Base-by-base conservation (phyloP, 2,329 filamentous ascomycete species). In the Penicillium sp. region DNA sequence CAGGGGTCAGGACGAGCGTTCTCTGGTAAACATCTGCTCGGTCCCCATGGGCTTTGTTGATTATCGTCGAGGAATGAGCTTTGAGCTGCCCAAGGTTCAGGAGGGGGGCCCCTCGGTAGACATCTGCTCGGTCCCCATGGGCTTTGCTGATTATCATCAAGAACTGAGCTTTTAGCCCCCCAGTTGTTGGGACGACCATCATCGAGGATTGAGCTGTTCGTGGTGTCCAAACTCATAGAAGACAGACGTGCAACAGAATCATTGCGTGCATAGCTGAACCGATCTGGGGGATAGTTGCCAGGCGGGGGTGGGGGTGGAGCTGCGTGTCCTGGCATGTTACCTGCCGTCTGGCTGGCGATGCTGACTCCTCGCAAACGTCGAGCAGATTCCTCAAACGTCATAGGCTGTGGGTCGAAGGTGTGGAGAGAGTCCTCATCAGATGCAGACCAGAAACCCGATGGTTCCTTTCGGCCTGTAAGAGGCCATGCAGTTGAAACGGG, bases 181-280 rank as follows among this genome's bases (percentile, higher is more conserved):
- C 24, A 27, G 8, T 66, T 67, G 22, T 61, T 61, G 36, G 64
- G 63, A 47, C 59, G 56, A 39, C 65, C 64, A 29, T 72, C 72
- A 9, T 74, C 71, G 24, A 74, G 51, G 38, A 74, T 74, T 2
- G 72, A 74, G 50, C 71, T 75, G 54, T 73, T 70, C 3, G 69
- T 72, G 1, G 71, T 75, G 47, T 73, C 72, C 1, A 74, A 53
- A 47, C 72, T 75, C 55, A 72, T 57, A 1, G 70, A 71, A 11
- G 72, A 75, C 38, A 71, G 61, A 3, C 71, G 65, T 59, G 69
- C 63, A 4, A 62, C 50, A 4, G 71, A 74, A 49, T 73, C 71
- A 39, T 73, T 71, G 52, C 65, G 66, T 24, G 69, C 62, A 13
- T 73, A 64, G 31, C 64, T 68, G 51, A 72, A 68, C 34, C 70